Conservation (phyloP, 148 eudicot genomes). For the Drosera capensis region DNA sequence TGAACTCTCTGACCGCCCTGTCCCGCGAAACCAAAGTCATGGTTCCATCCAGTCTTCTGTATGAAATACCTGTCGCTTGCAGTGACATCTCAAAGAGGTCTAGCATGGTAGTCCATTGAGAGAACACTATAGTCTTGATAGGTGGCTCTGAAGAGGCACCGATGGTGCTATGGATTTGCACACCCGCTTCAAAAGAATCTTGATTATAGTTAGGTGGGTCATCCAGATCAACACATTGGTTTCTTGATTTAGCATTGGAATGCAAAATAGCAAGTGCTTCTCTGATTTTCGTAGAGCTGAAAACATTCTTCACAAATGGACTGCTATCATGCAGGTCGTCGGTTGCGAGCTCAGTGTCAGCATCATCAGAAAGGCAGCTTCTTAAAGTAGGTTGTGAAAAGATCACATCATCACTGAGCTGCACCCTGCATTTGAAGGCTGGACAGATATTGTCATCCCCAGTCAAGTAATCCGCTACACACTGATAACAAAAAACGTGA, state of each 20-base stretch:
- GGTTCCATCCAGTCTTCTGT: constrained; percentile 95
- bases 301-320: constrained; percentile 38
- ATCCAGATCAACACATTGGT: constrained; percentile 23
- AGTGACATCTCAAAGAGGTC: constrained; percentile 60
- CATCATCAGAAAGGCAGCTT: constrained; percentile 51
- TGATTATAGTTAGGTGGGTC: constrained; percentile 15
- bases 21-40: constrained; percentile 82
- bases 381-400: constrained; percentile 59
- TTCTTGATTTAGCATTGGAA: constrained; percentile 33
- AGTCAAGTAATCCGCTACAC: constrained; percentile 63
- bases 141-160: constrained; percentile 29
- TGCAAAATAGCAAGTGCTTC: constrained; percentile 54
- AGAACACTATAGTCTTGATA: constrained; percentile 75
- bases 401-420: constrained; percentile 57
- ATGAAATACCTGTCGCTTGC: constrained; percentile 26
- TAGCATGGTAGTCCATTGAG: constrained; percentile 98
- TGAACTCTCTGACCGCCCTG: constrained; percentile 94
- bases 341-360: constrained; percentile 19
- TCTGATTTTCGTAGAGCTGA: constrained; percentile 67
- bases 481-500: constrained; percentile 92
- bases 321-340: constrained; percentile 25
- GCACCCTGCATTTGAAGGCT: constrained; percentile 58
- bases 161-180: no score
- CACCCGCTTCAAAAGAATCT: constrained; percentile 12
- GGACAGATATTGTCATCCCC: constrained; percentile 91